phyloP scores from a whole-genome alignment of 345 rosid species.

The Euphorbia lathyris region DNA sequence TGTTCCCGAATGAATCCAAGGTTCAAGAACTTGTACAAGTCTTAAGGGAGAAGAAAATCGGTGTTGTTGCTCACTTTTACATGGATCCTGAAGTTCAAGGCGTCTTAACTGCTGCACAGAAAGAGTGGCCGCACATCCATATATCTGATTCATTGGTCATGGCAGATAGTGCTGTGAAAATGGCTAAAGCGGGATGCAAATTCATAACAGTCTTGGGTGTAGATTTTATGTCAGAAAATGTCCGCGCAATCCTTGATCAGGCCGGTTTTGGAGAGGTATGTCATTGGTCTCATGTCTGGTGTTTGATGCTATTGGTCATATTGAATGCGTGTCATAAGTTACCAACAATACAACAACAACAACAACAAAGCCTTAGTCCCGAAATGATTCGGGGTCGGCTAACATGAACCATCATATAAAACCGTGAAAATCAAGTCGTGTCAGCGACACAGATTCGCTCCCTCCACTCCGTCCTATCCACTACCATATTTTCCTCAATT shows the following conservation, averaged over 20 bases:
- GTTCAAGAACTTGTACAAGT: constrained; percentile 65
- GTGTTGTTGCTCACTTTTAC: constrained; percentile 89
- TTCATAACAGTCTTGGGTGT: constrained; percentile 88
- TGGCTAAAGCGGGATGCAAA: constrained; percentile 91
- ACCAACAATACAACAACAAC: too few species aligned
- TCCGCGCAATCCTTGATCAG: constrained; percentile 92
- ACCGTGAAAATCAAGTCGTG: too few species aligned
- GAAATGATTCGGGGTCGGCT: too few species aligned
- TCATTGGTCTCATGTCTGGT: not conserved
- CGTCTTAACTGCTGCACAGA: constrained; percentile 83
- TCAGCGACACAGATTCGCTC: too few species aligned
- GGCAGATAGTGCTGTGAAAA: constrained; percentile 94
- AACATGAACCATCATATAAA: too few species aligned
- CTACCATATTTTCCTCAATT: too few species aligned
- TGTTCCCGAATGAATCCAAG: constrained; percentile 66
- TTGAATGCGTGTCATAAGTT: not conserved
- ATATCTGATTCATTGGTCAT: constrained; percentile 94
- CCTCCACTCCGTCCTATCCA: too few species aligned
- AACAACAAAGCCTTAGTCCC: too few species aligned
- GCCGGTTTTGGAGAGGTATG: constrained; percentile 78
- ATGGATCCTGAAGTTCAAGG: constrained; percentile 99
- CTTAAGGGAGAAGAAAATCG: constrained; percentile 83
- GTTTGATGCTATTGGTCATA: not conserved
- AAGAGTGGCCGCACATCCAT: constrained; percentile 87
- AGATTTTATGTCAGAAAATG: constrained; percentile 98